A percentile compares a stretch with the other conserved stretches of the same genome.
Conservation (phyloP, 2,329 filamentous ascomycete species). For the Diaporthe ampelina region DNA sequence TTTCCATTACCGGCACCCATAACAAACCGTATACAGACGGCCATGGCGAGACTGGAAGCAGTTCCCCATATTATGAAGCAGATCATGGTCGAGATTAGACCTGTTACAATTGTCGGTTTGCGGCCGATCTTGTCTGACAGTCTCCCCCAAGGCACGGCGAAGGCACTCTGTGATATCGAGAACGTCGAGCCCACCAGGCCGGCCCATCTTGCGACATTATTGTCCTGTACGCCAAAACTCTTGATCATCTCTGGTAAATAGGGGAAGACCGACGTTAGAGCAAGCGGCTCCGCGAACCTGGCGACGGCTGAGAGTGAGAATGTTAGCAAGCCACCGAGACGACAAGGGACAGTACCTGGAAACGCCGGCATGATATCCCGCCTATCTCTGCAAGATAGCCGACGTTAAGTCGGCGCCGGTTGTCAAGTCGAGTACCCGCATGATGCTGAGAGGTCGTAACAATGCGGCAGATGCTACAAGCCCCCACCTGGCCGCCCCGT, state of each 20-base stretch:
- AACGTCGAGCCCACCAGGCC: slow-evolving; percentile 80
- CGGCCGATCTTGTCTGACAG: slow-evolving; percentile 84
- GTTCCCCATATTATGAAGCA: slow-evolving; percentile 88
- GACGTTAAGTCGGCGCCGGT: not conserved
- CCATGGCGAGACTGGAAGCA: slow-evolving; percentile 83
- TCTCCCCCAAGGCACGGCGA: slow-evolving; percentile 81
- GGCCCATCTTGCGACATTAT: slow-evolving; percentile 85
- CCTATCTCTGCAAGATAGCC: not conserved
- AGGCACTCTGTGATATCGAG: slow-evolving; percentile 78
- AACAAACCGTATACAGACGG: slow-evolving; percentile 82
- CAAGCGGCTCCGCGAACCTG: slow-evolving; percentile 81
- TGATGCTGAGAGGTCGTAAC: not conserved
- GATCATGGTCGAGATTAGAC: slow-evolving; percentile 83
- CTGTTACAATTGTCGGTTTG: slow-evolving; percentile 84
- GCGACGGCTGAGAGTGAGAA: slow-evolving; percentile 72
- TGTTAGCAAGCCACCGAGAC: slow-evolving; percentile 50
- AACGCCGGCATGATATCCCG: not conserved
- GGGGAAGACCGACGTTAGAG: slow-evolving; percentile 80
- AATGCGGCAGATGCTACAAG: not conserved
- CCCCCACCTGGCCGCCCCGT: not conserved
- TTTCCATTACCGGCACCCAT: slow-evolving; percentile 91
- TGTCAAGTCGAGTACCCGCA: slow-evolving; percentile 5
- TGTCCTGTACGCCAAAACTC: slow-evolving; percentile 78
- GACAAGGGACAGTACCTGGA: slow-evolving; percentile 43
- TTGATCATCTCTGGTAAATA: slow-evolving; percentile 86